Conservation (phyloP, 140 eudicot genomes). For the Senecio squalidus region DNA sequence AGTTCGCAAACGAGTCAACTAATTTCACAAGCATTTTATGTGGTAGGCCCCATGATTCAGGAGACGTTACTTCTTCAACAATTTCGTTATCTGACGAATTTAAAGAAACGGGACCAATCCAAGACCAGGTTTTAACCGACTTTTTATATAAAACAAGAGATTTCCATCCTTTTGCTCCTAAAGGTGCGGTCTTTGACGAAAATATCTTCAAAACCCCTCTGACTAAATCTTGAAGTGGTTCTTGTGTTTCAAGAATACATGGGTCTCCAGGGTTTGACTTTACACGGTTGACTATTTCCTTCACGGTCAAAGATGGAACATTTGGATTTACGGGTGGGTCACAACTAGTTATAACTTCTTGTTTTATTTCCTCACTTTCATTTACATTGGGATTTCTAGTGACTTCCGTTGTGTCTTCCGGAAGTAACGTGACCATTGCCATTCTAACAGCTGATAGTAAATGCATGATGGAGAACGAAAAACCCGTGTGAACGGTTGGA, state of each 20-base stretch:
- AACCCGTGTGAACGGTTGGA: conserved; percentile 81
- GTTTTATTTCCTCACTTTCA: conserved; percentile 32
- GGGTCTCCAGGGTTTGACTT: conserved; percentile 95
- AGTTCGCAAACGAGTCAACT: conserved; percentile 91
- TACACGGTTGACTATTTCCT: conserved; percentile 85
- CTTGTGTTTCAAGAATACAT: conserved; percentile 90
- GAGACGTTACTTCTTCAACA: conserved; percentile 82
- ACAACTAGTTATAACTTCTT: conserved; percentile 17
- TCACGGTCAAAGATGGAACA: conserved; percentile 72
- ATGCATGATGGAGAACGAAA: conserved; percentile 85
- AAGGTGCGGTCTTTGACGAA: conserved; percentile 82
- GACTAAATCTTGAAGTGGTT: conserved; percentile 88
- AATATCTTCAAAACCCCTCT: conserved; percentile 87
- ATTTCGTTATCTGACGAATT: conserved; percentile 46
- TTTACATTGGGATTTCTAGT: not conserved
- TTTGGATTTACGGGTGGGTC: conserved; percentile 31
- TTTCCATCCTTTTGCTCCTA: conserved; percentile 99
- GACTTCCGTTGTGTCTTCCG: conserved; percentile 42
- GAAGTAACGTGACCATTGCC: conserved; percentile 71
- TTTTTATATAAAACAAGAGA: conserved; percentile 65
- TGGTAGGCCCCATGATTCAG: conserved; percentile 96
- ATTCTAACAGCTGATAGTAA: conserved; percentile 87
- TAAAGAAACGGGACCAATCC: conserved; percentile 72
- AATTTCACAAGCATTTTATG: conserved; percentile 91
- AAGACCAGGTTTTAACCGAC: conserved; percentile 69